Conservation (phyloP, 176 grass and related monocot genomes). For the Raddia distichophylla region DNA sequence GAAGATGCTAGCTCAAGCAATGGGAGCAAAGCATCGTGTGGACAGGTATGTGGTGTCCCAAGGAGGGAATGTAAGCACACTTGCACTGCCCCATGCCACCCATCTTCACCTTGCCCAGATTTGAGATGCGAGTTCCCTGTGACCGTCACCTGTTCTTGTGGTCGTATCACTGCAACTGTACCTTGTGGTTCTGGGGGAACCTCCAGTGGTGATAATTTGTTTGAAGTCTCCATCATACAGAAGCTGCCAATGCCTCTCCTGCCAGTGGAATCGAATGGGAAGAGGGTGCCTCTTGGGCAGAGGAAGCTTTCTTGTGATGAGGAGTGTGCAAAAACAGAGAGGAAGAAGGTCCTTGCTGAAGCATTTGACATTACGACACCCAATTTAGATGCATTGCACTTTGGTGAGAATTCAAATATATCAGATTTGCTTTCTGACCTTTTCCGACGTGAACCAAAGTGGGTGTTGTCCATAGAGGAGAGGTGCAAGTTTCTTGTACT, state of each 20-base stretch:
- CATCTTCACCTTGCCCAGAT: constrained; percentile 72
- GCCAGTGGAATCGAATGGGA: constrained; percentile 71
- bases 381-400: constrained; percentile 87
- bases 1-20: constrained; percentile 61
- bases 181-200: constrained; percentile 76
- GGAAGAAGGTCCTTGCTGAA: constrained; percentile 81
- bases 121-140: constrained; percentile 72
- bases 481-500: constrained; percentile 92
- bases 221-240: constrained; percentile 78
- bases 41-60: constrained; percentile 79
- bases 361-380: constrained; percentile 88
- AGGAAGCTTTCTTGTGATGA: constrained; percentile 93
- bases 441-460: constrained; percentile 82
- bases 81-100: constrained; percentile 83
- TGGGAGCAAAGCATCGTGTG: constrained; percentile 76
- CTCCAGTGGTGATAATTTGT: constrained; percentile 50
- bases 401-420: constrained; percentile 66
- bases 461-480: constrained; percentile 86
- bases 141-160: constrained; percentile 80
- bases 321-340: constrained; percentile 84
- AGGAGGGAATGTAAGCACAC: constrained; percentile 97
- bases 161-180: constrained; percentile 66
- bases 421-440: constrained; percentile 68
- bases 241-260: constrained; percentile 76
- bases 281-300: constrained; percentile 82